Conservation (phyloP, 352 stramenopile species). For the Phytophthora ohioensis region DNA sequence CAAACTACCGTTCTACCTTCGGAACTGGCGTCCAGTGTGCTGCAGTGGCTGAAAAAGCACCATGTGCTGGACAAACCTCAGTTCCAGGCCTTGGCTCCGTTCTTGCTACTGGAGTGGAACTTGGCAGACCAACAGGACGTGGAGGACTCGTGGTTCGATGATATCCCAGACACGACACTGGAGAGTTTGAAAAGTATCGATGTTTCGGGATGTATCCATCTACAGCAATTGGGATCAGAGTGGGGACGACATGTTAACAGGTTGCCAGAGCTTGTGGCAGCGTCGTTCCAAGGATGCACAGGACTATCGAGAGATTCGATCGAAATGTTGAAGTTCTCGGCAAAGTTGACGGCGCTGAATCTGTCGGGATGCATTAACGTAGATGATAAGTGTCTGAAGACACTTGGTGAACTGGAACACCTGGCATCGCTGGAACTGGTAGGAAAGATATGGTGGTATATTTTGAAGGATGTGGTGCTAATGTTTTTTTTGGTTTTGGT, state of each 20-base stretch:
- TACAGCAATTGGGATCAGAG: slow-evolving; percentile 60
- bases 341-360: slow-evolving; percentile 61
- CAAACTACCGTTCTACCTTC: slow-evolving; percentile 39
- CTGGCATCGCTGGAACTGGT: slow-evolving; percentile 71
- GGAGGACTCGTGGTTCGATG: slow-evolving; percentile 74
- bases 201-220: slow-evolving; percentile 59
- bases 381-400: slow-evolving; percentile 62
- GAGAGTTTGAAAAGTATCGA: slow-evolving; percentile 69
- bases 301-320: slow-evolving; percentile 54
- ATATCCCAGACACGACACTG: slow-evolving; percentile 46
- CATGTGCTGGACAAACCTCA: slow-evolving; percentile 61
- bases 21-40: slow-evolving; percentile 52
- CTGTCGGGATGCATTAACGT: slow-evolving; percentile 69
- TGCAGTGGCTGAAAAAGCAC: slow-evolving; percentile 66
- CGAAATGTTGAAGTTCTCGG: slow-evolving; percentile 66
- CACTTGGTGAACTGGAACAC: slow-evolving; percentile 43
- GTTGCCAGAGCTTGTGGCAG: slow-evolving; percentile 61
- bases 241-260: slow-evolving; percentile 18
- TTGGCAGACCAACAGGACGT: slow-evolving; percentile 58
- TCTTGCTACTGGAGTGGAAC: slow-evolving; percentile 69
- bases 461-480: background rate
- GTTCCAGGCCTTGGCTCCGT: slow-evolving; percentile 64
- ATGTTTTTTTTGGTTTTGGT: slow-evolving; percentile 1
- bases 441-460: slow-evolving; percentile 5
- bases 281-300: slow-evolving; percentile 61